Conservation (phyloP, 2,329 filamentous ascomycete species). For the Fonsecaea monophora region DNA sequence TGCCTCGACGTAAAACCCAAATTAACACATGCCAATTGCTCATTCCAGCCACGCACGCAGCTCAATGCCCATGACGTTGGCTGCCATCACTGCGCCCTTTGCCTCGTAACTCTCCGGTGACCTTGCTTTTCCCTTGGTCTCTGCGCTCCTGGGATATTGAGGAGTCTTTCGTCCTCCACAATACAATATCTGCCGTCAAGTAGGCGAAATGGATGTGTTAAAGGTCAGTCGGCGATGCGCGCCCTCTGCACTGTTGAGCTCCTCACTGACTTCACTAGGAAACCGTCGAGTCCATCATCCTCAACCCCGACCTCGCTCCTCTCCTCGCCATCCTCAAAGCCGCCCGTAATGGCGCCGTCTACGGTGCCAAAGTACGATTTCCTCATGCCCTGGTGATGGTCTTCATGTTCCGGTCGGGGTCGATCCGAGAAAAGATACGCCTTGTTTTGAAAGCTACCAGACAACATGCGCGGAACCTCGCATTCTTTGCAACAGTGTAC, state of each 20-base stretch:
- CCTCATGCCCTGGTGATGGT: slow-evolving; percentile 99
- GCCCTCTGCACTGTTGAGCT: not conserved
- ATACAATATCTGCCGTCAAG: not conserved
- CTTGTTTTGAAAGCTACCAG: slow-evolving; percentile 85
- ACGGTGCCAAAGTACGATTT: slow-evolving; percentile 96
- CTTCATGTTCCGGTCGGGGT: slow-evolving; percentile 91
- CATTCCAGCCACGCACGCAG: not conserved
- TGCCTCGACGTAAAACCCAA: not conserved
- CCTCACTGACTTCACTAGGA: slow-evolving; percentile 22
- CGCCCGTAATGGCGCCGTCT: slow-evolving; percentile 94
- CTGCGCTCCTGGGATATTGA: not conserved
- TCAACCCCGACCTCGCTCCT: slow-evolving; percentile 69
- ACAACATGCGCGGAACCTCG: slow-evolving; percentile 89
- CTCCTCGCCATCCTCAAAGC: slow-evolving; percentile 86
- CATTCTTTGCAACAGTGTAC: slow-evolving; percentile 89
- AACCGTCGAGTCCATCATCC: slow-evolving; percentile 34
- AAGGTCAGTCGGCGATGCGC: slow-evolving; percentile 20
- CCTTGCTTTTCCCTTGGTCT: not conserved
- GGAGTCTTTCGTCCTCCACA: not conserved
- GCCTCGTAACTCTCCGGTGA: not conserved
- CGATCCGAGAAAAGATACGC: slow-evolving; percentile 79
- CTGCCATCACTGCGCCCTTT: slow-evolving; percentile 1
- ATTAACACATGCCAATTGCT: slow-evolving; percentile 23
- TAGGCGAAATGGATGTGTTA: slow-evolving; percentile 29
- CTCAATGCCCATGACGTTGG: slow-evolving; percentile 19